These are phyloP conservation scores for Pleurotus salmoneostramineus DNA, from an alignment of 768 basidiomycete genomes.

Conservation along the genomic window DNA sequence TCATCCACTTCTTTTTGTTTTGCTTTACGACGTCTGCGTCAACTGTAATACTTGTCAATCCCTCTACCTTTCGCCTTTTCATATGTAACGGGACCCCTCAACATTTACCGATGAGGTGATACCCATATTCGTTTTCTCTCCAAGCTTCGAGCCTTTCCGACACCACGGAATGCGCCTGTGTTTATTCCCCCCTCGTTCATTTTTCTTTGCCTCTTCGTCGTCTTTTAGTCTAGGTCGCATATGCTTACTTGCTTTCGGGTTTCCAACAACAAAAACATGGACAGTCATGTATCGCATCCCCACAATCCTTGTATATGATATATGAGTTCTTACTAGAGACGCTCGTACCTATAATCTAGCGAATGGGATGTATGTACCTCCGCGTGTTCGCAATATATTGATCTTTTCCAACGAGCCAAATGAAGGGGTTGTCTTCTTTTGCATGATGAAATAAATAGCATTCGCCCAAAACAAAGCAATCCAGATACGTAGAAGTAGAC, in stretches of 20 bases:
- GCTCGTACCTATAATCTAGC: neutral
- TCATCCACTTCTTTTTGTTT: slow-evolving; percentile 5
- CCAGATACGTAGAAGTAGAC: too few relatives aligned
- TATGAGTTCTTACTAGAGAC: neutral
- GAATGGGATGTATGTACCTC: neutral
- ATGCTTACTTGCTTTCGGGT: slow-evolving; percentile 2
- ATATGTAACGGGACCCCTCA: neutral
- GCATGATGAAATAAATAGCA: too few relatives aligned
- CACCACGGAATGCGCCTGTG: neutral
- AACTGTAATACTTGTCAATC: slow-evolving; percentile 2
- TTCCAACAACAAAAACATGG: neutral
- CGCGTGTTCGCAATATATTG: neutral
- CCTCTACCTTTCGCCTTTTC: neutral
- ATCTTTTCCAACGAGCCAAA: neutral
- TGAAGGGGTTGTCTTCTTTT: neutral
- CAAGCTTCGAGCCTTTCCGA: neutral
- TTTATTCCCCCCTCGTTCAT: neutral
- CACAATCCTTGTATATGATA: neutral
- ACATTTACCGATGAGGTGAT: neutral
- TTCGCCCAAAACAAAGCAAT: too few relatives aligned
- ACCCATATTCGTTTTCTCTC: neutral
- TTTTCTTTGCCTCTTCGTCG: neutral
- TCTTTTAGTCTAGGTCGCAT: neutral
- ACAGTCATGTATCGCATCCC: slow-evolving; percentile 2
- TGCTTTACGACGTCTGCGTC: slow-evolving; percentile 1